Percentiles rank a stretch among this genome's conserved stretches.
These are phyloP conservation scores for Clitocybe nebularis DNA, from an alignment of 1,284 basidiomycete genomes.

Conservation along the genomic window DNA sequence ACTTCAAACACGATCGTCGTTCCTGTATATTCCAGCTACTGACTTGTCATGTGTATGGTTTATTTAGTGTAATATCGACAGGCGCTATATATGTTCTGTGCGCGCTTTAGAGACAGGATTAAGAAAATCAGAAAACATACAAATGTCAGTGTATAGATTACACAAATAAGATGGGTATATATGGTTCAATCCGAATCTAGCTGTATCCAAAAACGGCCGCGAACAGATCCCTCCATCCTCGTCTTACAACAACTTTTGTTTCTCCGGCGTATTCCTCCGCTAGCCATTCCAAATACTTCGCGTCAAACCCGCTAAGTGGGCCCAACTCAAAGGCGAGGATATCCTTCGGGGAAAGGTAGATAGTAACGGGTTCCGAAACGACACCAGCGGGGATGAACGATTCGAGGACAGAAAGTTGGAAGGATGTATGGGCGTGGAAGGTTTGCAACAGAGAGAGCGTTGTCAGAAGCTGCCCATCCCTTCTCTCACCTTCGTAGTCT, in stretches of 20 bases:
- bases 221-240: conserved; percentile 43
- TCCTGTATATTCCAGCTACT: not conserved
- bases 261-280: conserved; percentile 58
- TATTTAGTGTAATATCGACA: too few relatives aligned
- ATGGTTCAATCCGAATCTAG: too few relatives aligned
- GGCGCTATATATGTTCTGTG: too few relatives aligned
- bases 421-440: conserved; percentile 66
- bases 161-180: too few relatives aligned
- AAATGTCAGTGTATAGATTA: too few relatives aligned
- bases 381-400: conserved; percentile 36
- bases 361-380: conserved; percentile 15
- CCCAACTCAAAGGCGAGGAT: conserved; percentile 66
- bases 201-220: conserved; percentile 40
- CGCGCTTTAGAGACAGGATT: too few relatives aligned
- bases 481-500: conserved; percentile 25
- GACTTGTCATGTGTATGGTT: too few relatives aligned
- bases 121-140: too few relatives aligned
- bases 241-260: conserved; percentile 33
- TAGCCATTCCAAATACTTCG: conserved; percentile 71
- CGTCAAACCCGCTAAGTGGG: conserved; percentile 64
- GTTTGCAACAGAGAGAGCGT: conserved; percentile 68
- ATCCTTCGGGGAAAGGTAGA: conserved; percentile 52
- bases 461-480: conserved; percentile 49
- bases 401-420: conserved; percentile 59
- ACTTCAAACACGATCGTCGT: not conserved